Evolutionary conservation across 2,329 filamentous ascomycete species (phyloP).

Genomic region (Zymoseptoria pseudotritici): DNA sequence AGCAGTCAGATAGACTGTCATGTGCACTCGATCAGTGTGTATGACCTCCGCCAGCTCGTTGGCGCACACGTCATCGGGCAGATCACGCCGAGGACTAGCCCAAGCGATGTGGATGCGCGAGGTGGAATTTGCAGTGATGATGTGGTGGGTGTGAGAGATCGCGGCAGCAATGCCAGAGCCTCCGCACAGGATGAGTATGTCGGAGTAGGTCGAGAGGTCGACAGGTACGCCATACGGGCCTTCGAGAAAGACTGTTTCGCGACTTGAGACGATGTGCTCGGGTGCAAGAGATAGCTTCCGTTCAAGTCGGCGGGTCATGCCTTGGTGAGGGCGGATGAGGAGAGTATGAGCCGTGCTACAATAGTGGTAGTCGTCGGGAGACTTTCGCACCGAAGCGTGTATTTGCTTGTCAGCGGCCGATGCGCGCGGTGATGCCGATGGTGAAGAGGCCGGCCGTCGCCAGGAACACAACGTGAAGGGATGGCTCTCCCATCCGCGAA

Average conservation of each 20-base stretch:
- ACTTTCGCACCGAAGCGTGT: constrained; percentile 6
- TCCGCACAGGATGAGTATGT: constrained; percentile 39
- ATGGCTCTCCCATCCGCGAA: constrained; percentile 45
- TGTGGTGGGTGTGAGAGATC: constrained; percentile 17
- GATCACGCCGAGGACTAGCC: constrained; percentile 9
- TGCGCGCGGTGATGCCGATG: neutral
- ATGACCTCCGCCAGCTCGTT: constrained; percentile 10
- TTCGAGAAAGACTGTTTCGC: constrained; percentile 39
- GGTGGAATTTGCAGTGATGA: constrained; percentile 2
- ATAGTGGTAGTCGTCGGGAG: neutral
- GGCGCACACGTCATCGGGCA: constrained; percentile 15
- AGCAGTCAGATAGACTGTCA: constrained; percentile 16
- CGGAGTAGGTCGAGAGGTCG: constrained; percentile 36
- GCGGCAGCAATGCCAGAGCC: constrained; percentile 45
- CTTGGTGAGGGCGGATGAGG: constrained; percentile 45
- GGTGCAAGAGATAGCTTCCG: constrained; percentile 25
- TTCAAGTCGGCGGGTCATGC: constrained; percentile 44
- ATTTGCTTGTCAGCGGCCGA: constrained; percentile 3
- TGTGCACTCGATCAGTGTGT: constrained; percentile 8
- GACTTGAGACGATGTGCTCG: constrained; percentile 21
- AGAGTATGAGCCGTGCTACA: constrained; percentile 32
- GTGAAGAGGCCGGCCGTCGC: constrained; percentile 4
- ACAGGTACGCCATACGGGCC: constrained; percentile 43
- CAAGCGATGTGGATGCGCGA: constrained; percentile 14
- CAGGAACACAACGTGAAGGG: constrained; percentile 41